These are phyloP conservation scores for Grosmannia clavigera DNA, from an alignment of 2,329 filamentous ascomycete species.

Conservation along the genomic window DNA sequence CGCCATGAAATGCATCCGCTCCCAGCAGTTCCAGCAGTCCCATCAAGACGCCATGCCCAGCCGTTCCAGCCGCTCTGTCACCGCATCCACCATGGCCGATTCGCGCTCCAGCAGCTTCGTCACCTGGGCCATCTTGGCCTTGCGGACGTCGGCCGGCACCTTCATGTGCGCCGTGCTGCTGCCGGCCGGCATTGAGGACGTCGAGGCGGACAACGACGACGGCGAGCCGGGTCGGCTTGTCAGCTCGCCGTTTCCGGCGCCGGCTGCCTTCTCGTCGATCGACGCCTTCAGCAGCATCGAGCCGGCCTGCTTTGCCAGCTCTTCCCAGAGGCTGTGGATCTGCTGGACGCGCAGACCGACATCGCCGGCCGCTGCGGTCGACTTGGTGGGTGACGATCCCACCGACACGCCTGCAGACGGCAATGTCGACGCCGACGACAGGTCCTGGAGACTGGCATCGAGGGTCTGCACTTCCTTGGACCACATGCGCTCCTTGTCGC, in stretches of 20 bases:
- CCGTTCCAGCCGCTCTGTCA: constrained; percentile 48
- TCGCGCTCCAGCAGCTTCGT: constrained; percentile 52
- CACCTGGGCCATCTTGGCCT: constrained; percentile 51
- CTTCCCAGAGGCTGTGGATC: constrained; percentile 39
- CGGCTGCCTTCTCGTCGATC: constrained; percentile 13
- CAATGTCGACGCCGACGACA: background rate
- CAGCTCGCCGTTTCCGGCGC: constrained; percentile 16
- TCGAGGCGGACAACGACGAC: constrained; percentile 4
- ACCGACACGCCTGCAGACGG: background rate
- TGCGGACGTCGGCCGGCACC: constrained; percentile 48
- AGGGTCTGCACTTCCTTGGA: constrained; percentile 27
- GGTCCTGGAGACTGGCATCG: constrained; percentile 25
- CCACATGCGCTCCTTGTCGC: constrained; percentile 48
- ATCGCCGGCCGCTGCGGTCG: constrained; percentile 21
- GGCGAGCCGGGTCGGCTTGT: constrained; percentile 1
- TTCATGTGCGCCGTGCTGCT: constrained; percentile 24
- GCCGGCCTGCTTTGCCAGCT: constrained; percentile 39
- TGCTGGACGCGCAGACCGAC: constrained; percentile 46
- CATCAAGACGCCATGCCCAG: constrained; percentile 23
- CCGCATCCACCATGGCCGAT: constrained; percentile 54
- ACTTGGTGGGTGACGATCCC: constrained; percentile 1
- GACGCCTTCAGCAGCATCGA: constrained; percentile 23
- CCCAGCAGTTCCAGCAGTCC: background rate
- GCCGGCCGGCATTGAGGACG: background rate
- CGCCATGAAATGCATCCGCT: background rate